phyloP scores from a whole-genome alignment of 345 rosid species.

The Gynandropsis gynandra region DNA sequence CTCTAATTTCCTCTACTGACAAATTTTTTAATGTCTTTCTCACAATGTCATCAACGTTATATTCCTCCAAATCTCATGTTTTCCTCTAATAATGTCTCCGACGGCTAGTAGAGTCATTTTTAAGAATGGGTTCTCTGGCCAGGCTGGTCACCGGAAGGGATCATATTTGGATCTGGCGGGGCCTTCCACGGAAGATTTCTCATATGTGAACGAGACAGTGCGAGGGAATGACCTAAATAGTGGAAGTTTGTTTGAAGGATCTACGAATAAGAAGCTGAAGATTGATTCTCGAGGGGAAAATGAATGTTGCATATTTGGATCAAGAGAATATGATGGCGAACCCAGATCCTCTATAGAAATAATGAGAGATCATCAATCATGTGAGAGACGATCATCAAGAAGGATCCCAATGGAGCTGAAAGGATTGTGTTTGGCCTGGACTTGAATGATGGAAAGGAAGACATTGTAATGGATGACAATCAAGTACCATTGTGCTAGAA shows the following conservation, averaged over 20 bases:
- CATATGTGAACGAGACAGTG: conserved; percentile 21
- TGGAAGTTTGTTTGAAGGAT: conserved; percentile 29
- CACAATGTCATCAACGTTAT: too few species aligned
- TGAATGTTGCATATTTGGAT: conserved; percentile 28
- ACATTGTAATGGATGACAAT: conserved; percentile 30
- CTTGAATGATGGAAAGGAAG: conserved; percentile 32
- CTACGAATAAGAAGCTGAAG: conserved; percentile 45
- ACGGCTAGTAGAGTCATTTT: too few species aligned
- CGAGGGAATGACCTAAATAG: conserved; percentile 22
- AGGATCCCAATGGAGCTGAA: conserved; percentile 35
- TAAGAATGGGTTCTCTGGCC: conserved; percentile 23
- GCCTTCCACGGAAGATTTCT: conserved; percentile 24
- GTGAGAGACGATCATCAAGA: conserved; percentile 36
- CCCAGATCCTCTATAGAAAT: conserved; percentile 31
- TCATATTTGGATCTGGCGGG: conserved; percentile 34
- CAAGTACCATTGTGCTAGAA: conserved; percentile 32
- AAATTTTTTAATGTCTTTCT: too few species aligned
- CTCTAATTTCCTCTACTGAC: too few species aligned
- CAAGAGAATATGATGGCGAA: conserved; percentile 30
- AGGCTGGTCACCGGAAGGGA: conserved; percentile 28
- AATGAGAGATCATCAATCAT: conserved; percentile 16
- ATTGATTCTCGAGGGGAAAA: conserved; percentile 29
- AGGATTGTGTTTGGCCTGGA: conserved; percentile 66
- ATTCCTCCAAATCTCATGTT: too few species aligned
- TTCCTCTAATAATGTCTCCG: too few species aligned